Percentiles rank a stretch among this genome's conserved stretches.
Evolutionary conservation across 768 basidiomycete genomes (phyloP).

Genomic region (Amanita inopinata): DNA sequence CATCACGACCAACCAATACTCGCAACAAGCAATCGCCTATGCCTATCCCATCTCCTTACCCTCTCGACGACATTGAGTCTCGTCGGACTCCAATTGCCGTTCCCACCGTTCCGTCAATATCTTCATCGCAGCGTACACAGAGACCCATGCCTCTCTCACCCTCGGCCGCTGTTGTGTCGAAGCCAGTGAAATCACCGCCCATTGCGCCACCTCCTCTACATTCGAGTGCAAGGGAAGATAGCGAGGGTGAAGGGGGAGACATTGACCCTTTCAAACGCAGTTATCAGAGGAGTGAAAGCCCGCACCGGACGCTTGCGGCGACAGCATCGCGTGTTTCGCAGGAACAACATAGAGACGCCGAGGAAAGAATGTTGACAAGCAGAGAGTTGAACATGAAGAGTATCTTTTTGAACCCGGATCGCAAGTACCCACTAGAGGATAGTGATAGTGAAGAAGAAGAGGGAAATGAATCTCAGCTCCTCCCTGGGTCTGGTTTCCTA

Average conservation of each 20-base stretch:
- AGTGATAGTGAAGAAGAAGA: constrained; percentile 17
- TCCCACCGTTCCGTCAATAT: constrained; percentile 9
- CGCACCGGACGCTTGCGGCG: background rate
- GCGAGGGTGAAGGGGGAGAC: constrained; percentile 26
- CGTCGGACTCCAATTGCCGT: constrained; percentile 11
- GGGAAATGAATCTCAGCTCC: constrained; percentile 24
- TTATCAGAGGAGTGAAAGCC: constrained; percentile 17
- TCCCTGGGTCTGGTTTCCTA: constrained; percentile 30
- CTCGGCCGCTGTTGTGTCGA: constrained; percentile 4
- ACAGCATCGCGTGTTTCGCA: constrained; percentile 7
- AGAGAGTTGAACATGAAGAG: constrained; percentile 35
- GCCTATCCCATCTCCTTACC: constrained; percentile 8
- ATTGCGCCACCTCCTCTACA: constrained; percentile 6
- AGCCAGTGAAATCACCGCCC: background rate
- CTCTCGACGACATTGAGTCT: constrained; percentile 9
- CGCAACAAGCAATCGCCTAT: constrained; percentile 5
- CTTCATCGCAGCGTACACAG: constrained; percentile 8
- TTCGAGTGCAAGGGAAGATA: constrained; percentile 8
- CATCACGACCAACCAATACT: constrained; percentile 4
- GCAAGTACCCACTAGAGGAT: constrained; percentile 6
- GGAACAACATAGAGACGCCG: constrained; percentile 9
- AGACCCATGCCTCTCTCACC: constrained; percentile 8
- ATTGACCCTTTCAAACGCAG: constrained; percentile 34
- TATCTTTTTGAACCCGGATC: constrained; percentile 19
- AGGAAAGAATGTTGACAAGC: constrained; percentile 25